phyloP scores from a whole-genome alignment of 2,329 filamentous ascomycete genomes.

The Verruconis gallopava region DNA sequence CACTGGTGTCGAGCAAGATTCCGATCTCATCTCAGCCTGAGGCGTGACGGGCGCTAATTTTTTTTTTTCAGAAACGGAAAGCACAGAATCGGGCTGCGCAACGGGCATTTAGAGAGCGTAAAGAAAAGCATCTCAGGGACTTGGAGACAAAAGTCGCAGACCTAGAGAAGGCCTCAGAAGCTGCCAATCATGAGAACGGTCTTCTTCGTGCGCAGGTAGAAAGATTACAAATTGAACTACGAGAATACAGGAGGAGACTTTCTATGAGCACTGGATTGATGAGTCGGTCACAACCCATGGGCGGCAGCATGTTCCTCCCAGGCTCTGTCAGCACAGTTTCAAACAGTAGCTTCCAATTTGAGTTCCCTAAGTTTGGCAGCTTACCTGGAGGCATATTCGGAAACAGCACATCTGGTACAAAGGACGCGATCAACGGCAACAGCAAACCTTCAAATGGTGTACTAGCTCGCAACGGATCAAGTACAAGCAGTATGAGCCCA shows the following conservation, averaged over 20 bases:
- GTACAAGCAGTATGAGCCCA: conserved; percentile 25
- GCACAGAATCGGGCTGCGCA: conserved; percentile 90
- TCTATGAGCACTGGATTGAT: conserved; percentile 42
- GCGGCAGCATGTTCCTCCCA: conserved; percentile 30
- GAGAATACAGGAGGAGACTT: conserved; percentile 80
- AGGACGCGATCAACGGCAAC: conserved; percentile 13
- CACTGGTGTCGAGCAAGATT: not conserved
- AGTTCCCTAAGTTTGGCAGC: conserved; percentile 86
- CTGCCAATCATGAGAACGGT: conserved; percentile 73
- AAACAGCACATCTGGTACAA: conserved; percentile 23
- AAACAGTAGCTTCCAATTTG: conserved; percentile 78
- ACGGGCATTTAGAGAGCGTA: conserved; percentile 84
- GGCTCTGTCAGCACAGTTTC: conserved; percentile 19
- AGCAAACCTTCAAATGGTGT: conserved; percentile 12
- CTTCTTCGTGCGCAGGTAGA: conserved; percentile 78
- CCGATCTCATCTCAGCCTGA: not conserved
- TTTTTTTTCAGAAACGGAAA: conserved; percentile 65
- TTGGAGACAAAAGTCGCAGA: conserved; percentile 58
- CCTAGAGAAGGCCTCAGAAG: conserved; percentile 68
- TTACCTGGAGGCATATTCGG: conserved; percentile 46
- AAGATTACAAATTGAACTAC: conserved; percentile 69
- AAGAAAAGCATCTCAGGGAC: conserved; percentile 81
- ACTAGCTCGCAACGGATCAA: conserved; percentile 20
- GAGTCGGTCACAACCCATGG: conserved; percentile 34
- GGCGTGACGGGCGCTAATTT: not conserved